Base-by-base conservation (phyloP, 2,329 filamentous ascomycete species). In the Scedosporium dehoogii region DNA sequence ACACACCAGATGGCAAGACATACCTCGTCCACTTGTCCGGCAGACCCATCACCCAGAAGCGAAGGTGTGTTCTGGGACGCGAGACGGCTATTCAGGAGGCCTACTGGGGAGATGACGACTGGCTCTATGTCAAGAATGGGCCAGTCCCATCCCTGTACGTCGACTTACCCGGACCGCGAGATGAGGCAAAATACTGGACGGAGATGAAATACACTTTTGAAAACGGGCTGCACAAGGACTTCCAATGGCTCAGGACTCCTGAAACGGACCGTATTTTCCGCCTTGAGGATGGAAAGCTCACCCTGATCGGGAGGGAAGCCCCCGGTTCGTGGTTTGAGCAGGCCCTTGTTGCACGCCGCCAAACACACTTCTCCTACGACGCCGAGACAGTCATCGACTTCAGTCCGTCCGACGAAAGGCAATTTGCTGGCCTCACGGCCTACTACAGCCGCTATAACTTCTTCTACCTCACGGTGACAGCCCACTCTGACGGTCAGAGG, bases 371-470 rank as follows among this genome's bases (percentile, higher is more conserved):
- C 70, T 85, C 81, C 1, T 85, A 81, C 67, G 82, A 85, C 62
- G 83, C 82, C 59, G 82, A 85, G 70, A 85, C 83, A 0, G 71
- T 78, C 0, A 66, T 85, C 2, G 75, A 79, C 63, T 85, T 84
- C 66, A 71, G 73, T 0, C 84, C 84, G 0, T 70, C 72, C 0
- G 84, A 87, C 67, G 83, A 85, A 73, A 76, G 84, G 10, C 79
- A 85, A 66, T 86, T 84, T 64, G 84, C 84, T 0, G 84, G 85
- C 0, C 72, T 87, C 6, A 81, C 81, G 12, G 81, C 82, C 0
- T 87, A 87, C 70, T 87, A 87, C 72, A 83, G 80, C 68, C 81
- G 84, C 3, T 86, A 76, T 73, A 87, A 87, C 71, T 87, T 86
- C 71, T 86, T 85, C 74, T 87, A 86, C 66, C 75, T 87, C 5